phyloP scores from a whole-genome alignment of 2,329 filamentous ascomycete genomes.

The Talaromyces pinophilus region DNA sequence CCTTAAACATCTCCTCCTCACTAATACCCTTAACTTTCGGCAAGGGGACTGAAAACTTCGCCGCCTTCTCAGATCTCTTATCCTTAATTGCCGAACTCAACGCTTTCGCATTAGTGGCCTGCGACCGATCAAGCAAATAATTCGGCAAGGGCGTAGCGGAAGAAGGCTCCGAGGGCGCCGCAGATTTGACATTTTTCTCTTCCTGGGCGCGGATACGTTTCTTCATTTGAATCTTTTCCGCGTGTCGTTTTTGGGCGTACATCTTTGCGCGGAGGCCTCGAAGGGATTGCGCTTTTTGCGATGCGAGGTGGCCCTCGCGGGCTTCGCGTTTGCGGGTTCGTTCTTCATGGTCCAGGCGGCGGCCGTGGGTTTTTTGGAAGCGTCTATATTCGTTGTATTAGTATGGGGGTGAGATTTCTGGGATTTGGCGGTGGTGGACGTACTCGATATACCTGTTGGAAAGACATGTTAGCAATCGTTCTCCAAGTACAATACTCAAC shows the following conservation, averaged over 20 bases:
- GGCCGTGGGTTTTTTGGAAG: slow-evolving; percentile 23
- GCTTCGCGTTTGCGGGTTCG: slow-evolving; percentile 81
- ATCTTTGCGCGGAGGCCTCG: slow-evolving; percentile 89
- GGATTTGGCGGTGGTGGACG: slow-evolving; percentile 49
- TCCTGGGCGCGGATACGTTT: slow-evolving; percentile 94
- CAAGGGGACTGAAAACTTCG: slow-evolving; percentile 86
- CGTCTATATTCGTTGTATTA: slow-evolving; percentile 22
- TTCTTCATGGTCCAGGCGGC: slow-evolving; percentile 78
- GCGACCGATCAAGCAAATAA: slow-evolving; percentile 86
- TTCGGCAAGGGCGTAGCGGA: slow-evolving; percentile 71
- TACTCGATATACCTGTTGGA: slow-evolving; percentile 66
- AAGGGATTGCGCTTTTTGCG: slow-evolving; percentile 88
- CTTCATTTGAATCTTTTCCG: slow-evolving; percentile 98
- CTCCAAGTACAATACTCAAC: neutral
- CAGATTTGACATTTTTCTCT: slow-evolving; percentile 90
- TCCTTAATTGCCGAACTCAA: slow-evolving; percentile 89
- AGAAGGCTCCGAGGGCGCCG: slow-evolving; percentile 70
- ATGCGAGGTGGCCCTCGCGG: slow-evolving; percentile 84
- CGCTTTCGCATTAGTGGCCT: slow-evolving; percentile 69
- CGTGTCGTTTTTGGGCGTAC: slow-evolving; percentile 87
- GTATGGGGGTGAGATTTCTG: slow-evolving; percentile 40
- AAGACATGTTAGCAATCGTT: slow-evolving; percentile 14
- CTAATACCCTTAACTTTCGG: slow-evolving; percentile 92
- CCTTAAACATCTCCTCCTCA: slow-evolving; percentile 98
- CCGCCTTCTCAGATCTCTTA: slow-evolving; percentile 89